These are phyloP conservation scores for Fraxinus velutina DNA, from an alignment of 305 asterid genomes.

Conservation along the genomic window DNA sequence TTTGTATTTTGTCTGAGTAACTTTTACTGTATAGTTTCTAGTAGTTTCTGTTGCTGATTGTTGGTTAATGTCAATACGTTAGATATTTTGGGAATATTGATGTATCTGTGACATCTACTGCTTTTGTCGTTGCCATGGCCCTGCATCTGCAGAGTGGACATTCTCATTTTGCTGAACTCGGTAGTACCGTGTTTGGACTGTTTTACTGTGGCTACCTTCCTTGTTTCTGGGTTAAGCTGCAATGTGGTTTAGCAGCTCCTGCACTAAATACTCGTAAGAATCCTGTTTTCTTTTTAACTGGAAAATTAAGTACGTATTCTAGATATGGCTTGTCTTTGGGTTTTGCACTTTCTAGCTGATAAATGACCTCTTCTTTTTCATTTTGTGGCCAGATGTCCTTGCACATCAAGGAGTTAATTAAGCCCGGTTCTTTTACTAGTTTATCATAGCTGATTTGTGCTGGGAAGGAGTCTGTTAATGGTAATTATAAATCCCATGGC, in stretches of 20 bases:
- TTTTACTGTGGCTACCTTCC: conserved; percentile 96
- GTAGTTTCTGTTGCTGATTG: conserved; percentile 24
- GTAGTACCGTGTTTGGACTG: conserved; percentile 88
- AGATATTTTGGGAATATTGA: conserved; percentile 87
- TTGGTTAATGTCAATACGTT: conserved; percentile 31
- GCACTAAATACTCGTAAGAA: conserved; percentile 73
- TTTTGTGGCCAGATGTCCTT: not conserved
- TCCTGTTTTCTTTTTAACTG: conserved; percentile 17
- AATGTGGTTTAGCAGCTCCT: conserved; percentile 79
- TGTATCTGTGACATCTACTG: conserved; percentile 80
- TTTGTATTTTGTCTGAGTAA: conserved; percentile 7
- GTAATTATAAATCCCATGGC: not conserved
- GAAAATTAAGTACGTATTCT: conserved; percentile 8
- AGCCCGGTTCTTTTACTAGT: not conserved
- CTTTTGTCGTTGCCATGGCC: conserved; percentile 69
- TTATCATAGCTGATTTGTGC: not conserved
- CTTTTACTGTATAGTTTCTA: not conserved
- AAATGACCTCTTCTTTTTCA: not conserved
- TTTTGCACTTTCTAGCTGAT: not conserved
- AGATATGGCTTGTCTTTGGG: not conserved
- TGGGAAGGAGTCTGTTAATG: not conserved
- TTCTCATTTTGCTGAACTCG: conserved; percentile 90
- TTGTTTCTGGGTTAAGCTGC: conserved; percentile 92
- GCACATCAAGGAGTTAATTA: not conserved
- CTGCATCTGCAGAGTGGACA: conserved; percentile 72